Conservation (phyloP, 805 yeast genomes). For the Candida ascalaphidarum region DNA sequence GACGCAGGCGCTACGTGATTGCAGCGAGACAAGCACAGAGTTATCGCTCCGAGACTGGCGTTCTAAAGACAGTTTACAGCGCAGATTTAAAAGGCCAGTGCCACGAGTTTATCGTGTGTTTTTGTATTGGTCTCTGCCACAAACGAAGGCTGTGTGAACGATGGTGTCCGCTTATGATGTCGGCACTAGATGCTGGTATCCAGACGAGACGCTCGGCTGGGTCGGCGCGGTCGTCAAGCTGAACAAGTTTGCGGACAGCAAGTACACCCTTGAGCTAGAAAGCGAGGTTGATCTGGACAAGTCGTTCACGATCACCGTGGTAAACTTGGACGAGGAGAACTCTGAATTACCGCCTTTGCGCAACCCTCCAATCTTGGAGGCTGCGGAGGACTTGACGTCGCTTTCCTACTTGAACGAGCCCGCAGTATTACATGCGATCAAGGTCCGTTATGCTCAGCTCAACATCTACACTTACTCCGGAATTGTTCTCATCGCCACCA, state of each 20-base stretch:
- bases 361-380: constrained; percentile 87
- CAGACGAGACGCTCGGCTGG: constrained; percentile 70
- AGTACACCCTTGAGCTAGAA: constrained; percentile 42
- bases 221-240: constrained; percentile 54
- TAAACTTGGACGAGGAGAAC: constrained; percentile 42
- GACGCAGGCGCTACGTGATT: too few relatives aligned
- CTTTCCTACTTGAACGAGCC: constrained; percentile 93
- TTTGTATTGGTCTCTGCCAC: too few relatives aligned
- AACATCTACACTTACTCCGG: constrained; percentile 95
- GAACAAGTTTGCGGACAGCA: constrained; percentile 30
- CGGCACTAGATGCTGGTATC: constrained; percentile 73
- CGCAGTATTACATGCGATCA: constrained; percentile 90
- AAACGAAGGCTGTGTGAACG: too few relatives aligned
- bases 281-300: constrained; percentile 40
- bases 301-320: constrained; percentile 41
- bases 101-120: too few relatives aligned
- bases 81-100: too few relatives aligned
- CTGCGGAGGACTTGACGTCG: constrained; percentile 90
- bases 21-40: too few relatives aligned
- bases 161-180: constrained; percentile 18
- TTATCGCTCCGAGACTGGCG: too few relatives aligned
- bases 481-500: constrained; percentile 91
- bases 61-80: too few relatives aligned
- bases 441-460: constrained; percentile 78
- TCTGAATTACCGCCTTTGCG: constrained; percentile 68